Evolutionary conservation across 177 flowering plant genomes (phyloP).

Genomic region (Telopea speciosissima): DNA sequence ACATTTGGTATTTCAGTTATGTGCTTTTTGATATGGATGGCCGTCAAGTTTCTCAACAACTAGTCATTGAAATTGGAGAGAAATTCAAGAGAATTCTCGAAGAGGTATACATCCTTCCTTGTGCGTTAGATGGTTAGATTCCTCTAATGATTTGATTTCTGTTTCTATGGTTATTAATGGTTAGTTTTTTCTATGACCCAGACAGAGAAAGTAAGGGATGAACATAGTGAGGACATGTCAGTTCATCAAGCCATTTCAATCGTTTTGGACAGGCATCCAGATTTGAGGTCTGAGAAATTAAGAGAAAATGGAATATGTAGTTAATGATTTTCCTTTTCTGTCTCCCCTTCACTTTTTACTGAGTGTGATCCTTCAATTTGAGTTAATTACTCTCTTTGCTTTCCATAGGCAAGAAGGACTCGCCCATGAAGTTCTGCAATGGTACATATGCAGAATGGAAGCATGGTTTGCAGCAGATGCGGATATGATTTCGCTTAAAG

Average conservation of each 20-base stretch:
- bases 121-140: not conserved
- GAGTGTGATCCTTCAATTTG: not conserved
- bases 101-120: constrained; percentile 38
- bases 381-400: constrained; percentile 1
- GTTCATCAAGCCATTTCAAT: constrained; percentile 70
- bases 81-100: constrained; percentile 64
- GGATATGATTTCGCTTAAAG: constrained; percentile 82
- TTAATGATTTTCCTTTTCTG: no score
- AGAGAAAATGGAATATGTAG: not conserved
- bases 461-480: constrained; percentile 98
- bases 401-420: constrained; percentile 68
- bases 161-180: constrained; percentile 1
- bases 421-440: constrained; percentile 73
- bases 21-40: constrained; percentile 68
- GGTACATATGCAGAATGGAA: constrained; percentile 96
- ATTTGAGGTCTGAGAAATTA: constrained; percentile 48
- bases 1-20: constrained; percentile 40
- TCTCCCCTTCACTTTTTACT: not conserved
- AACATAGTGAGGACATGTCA: constrained; percentile 63
- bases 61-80: constrained; percentile 74
- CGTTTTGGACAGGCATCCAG: constrained; percentile 69
- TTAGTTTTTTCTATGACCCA: constrained; percentile 18
- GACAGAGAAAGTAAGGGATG: constrained; percentile 87
- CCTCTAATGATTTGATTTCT: not conserved
- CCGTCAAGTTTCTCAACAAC: constrained; percentile 60